Evolutionary conservation across 2,329 filamentous ascomycete species (phyloP).

Genomic region (Pyrenochaeta sp.): DNA sequence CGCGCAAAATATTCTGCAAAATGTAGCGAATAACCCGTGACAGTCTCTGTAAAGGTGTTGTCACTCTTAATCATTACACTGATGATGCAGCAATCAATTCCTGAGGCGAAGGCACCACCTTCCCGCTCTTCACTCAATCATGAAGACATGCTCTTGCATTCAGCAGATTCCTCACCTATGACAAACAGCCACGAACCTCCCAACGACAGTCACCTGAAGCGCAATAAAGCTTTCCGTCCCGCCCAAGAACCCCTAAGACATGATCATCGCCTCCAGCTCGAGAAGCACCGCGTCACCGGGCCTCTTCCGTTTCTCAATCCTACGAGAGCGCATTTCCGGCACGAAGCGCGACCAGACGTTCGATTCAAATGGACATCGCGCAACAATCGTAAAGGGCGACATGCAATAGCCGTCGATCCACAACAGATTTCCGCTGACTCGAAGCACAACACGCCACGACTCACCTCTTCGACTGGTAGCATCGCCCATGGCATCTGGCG

Average conservation of each 20-base stretch:
- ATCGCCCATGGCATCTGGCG: slow-evolving; percentile 52
- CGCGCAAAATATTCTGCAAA: background rate
- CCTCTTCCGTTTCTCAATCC: slow-evolving; percentile 61
- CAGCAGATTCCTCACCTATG: background rate
- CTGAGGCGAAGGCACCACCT: background rate
- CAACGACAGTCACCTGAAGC: slow-evolving; percentile 13
- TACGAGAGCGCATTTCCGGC: slow-evolving; percentile 43
- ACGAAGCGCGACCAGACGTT: slow-evolving; percentile 43
- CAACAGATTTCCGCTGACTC: slow-evolving; percentile 12
- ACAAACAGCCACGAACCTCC: background rate
- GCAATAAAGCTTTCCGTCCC: slow-evolving; percentile 39
- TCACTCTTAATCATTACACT: background rate
- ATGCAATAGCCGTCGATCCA: slow-evolving; percentile 46
- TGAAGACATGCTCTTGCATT: background rate
- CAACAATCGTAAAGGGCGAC: slow-evolving; percentile 56
- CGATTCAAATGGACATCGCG: slow-evolving; percentile 51
- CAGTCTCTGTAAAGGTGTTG: background rate
- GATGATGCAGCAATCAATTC: background rate
- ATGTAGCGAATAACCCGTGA: background rate
- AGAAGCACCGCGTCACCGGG: slow-evolving; percentile 42
- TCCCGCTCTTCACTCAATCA: background rate
- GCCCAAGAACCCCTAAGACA: slow-evolving; percentile 36
- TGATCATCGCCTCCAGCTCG: slow-evolving; percentile 28
- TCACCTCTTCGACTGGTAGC: slow-evolving; percentile 43
- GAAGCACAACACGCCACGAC: slow-evolving; percentile 39